Evolutionary conservation across 176 grass and related monocot genomes (phyloP).

Genomic region (barley (Hordeum vulgare)): DNA sequence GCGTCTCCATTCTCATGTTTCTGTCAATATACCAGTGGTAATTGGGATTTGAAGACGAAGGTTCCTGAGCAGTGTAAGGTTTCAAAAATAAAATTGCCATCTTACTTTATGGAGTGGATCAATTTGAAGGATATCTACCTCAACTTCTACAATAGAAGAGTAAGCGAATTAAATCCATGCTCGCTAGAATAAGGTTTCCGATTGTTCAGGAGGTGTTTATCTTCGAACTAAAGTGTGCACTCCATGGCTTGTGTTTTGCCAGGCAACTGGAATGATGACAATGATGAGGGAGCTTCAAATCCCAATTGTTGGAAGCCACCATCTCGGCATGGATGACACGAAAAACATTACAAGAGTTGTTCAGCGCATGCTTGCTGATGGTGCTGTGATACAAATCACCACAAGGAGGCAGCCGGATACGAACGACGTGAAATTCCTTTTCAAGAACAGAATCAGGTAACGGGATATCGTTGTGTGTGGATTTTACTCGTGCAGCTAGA

Average conservation of each 20-base stretch:
- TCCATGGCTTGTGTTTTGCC: not conserved
- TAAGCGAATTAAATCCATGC: constrained; percentile 16
- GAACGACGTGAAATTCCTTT: constrained; percentile 55
- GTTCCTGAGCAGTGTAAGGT: constrained; percentile 79
- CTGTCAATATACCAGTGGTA: constrained; percentile 52
- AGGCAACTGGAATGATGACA: constrained; percentile 92
- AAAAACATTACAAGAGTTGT: constrained; percentile 84
- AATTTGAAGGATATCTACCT: constrained; percentile 90
- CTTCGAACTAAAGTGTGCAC: not conserved
- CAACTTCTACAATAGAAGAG: constrained; percentile 84
- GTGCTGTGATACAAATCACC: constrained; percentile 61
- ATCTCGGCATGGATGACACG: constrained; percentile 86
- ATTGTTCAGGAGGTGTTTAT: not conserved
- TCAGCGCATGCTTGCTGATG: constrained; percentile 74
- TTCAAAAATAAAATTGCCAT: constrained; percentile 69
- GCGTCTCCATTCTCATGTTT: constrained; percentile 9
- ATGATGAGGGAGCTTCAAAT: constrained; percentile 85
- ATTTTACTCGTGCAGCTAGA: not conserved
- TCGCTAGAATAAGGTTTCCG: not conserved
- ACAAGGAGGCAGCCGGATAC: constrained; percentile 46
- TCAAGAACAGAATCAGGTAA: constrained; percentile 62
- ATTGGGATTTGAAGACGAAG: constrained; percentile 98
- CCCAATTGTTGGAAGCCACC: constrained; percentile 60
- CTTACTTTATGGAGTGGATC: constrained; percentile 91
- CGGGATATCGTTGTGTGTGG: not conserved